A percentile compares a stretch with the other conserved stretches of the same genome.
phyloP scores from a whole-genome alignment of 257 asterid genomes.

The Misopates orontium region DNA sequence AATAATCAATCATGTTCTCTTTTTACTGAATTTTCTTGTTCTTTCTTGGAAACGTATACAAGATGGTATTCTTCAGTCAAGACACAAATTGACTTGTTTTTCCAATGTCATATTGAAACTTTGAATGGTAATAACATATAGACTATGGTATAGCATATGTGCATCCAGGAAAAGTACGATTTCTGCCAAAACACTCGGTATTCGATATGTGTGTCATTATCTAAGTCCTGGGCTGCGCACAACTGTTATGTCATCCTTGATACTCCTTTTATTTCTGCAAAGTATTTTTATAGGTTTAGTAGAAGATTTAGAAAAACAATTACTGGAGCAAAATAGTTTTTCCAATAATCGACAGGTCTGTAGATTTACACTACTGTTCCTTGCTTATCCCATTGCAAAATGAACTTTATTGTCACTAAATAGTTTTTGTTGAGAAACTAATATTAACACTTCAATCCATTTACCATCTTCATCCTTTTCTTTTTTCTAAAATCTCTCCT shows the following conservation, averaged over 20 bases:
- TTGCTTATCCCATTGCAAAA: conserved; percentile 9
- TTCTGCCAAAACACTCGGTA: background rate
- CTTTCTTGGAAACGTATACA: background rate
- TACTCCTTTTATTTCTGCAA: background rate
- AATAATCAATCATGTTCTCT: background rate
- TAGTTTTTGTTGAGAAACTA: background rate
- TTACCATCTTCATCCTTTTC: background rate
- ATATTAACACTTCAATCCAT: background rate
- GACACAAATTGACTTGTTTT: background rate
- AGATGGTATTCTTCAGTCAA: background rate
- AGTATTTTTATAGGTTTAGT: background rate
- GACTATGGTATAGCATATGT: background rate
- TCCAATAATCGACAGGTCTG: background rate
- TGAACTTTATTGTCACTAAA: conserved; percentile 7
- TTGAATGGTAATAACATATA: background rate
- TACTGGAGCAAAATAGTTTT: conserved; percentile 6
- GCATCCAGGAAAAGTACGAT: background rate
- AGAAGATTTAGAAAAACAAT: conserved; percentile 1
- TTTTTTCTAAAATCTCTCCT: background rate
- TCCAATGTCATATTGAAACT: no score
- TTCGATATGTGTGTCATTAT: no score
- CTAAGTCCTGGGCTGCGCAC: background rate
- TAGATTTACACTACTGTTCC: background rate
- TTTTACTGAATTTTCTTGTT: background rate
- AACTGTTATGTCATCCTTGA: background rate